A percentile compares a stretch with the other conserved stretches of the same genome.
phyloP scores from a whole-genome alignment of 202 grass and related monocot genomes.

The Carex arenaria region DNA sequence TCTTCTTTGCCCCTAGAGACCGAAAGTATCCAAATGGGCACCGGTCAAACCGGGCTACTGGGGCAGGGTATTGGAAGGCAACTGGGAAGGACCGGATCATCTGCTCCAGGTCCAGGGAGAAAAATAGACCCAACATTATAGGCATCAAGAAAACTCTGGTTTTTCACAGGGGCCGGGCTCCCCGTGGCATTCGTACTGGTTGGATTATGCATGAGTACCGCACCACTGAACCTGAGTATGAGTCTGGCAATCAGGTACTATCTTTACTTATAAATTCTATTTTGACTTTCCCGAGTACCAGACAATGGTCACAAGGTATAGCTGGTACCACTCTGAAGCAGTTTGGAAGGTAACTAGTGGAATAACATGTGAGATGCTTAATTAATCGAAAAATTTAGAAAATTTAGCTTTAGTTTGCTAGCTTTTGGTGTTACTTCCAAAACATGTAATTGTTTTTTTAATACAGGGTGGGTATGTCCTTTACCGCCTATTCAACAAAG shows the following conservation, averaged over 20 bases:
- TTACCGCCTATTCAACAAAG: conserved; percentile 73
- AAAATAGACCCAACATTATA: conserved; percentile 24
- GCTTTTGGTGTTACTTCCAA: not conserved
- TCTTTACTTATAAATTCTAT: not conserved
- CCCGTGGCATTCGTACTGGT: conserved; percentile 46
- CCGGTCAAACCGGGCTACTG: conserved; percentile 66
- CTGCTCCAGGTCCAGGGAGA: conserved; percentile 28
- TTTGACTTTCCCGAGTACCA: not conserved
- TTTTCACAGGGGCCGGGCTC: conserved; percentile 79
- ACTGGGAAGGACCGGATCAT: conserved; percentile 57
- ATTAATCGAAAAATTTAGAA: not conserved
- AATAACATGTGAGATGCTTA: not conserved
- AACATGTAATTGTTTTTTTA: conserved; percentile 9
- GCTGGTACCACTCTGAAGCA: not conserved
- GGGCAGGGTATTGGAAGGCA: conserved; percentile 45
- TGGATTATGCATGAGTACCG: conserved; percentile 99
- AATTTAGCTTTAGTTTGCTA: not conserved
- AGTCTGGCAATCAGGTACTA: conserved; percentile 48
- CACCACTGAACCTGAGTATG: conserved; percentile 54
- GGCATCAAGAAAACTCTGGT: conserved; percentile 92
- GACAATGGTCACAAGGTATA: not conserved
- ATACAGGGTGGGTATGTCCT: conserved; percentile 73
- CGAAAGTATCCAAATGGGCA: conserved; percentile 62
- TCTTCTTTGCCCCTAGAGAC: conserved; percentile 76
- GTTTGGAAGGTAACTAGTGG: not conserved